These are phyloP conservation scores for Forsythia viridissima DNA, from an alignment of 257 asterid species.

Conservation along the genomic window DNA sequence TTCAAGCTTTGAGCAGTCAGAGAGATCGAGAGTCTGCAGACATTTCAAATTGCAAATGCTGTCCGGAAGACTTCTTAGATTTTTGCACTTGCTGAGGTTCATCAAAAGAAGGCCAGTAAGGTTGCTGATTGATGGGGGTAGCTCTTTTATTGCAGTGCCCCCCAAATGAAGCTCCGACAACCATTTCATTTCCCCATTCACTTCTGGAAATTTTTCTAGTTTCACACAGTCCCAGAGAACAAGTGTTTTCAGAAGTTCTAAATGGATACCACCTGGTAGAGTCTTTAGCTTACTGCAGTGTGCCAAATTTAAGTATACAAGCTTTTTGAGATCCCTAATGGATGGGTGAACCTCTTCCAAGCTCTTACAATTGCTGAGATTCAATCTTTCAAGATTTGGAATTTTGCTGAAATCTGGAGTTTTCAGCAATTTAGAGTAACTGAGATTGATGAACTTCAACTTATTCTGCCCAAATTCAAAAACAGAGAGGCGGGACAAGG, in stretches of 20 bases:
- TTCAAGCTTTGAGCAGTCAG: conserved; percentile 23
- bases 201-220: conserved; percentile 16
- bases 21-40: conserved; percentile 15
- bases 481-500: conserved; percentile 11
- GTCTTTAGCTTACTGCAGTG: conserved; percentile 18
- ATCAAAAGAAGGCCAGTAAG: conserved; percentile 14
- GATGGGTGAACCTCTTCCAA: conserved; percentile 17
- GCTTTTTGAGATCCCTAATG: neutral
- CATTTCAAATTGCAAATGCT: conserved; percentile 2
- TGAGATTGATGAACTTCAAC: conserved; percentile 28
- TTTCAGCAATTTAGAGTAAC: conserved; percentile 20
- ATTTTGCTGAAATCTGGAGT: conserved; percentile 21
- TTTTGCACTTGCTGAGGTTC: conserved; percentile 17
- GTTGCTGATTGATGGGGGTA: conserved; percentile 7
- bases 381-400: conserved; percentile 22
- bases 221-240: conserved; percentile 21
- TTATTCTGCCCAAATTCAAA: neutral
- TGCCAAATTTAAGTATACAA: conserved; percentile 14
- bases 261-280: conserved; percentile 12
- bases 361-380: conserved; percentile 20
- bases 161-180: neutral
- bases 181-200: neutral
- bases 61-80: conserved; percentile 1
- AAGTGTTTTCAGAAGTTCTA: conserved; percentile 1
- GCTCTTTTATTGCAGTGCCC: conserved; percentile 17